Evolutionary conservation across 2,329 filamentous ascomycete genomes (phyloP), one percentile per base, ranked within the genome.

Genomic region (Calycina marina): DNA sequence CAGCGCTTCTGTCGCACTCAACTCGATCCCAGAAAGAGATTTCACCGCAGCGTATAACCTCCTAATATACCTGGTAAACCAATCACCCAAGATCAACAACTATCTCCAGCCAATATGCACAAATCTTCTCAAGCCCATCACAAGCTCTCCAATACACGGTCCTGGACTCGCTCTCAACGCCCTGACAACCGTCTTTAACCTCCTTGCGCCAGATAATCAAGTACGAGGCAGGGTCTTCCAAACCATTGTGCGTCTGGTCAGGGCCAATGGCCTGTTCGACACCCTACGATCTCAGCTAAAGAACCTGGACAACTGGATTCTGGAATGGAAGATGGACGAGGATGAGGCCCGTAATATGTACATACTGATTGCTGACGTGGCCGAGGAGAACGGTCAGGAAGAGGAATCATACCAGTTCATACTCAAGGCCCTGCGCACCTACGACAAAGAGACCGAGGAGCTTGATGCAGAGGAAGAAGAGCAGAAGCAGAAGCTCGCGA

Each of bases 41-140:
- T 90, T 94, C 57, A 86, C 84, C 39, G 79, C 88, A 38, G 84
- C 88, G 40, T 94, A 94, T 64, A 96, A 98, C 63, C 78, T 96
- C 48, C 77, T 98, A 56, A 77, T 96, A 53, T 83, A 94, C 65
- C 77, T 98, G 39, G 74, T 93, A 46, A 69, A 84, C 50, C 83
- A 93, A 61, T 83, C 85, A 38, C 73, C 80, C 49, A 82, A 86
- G 48, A 72, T 80, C 45, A 78, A 84, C 58, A 82, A 80, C 60
- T 80, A 90, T 63, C 76, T 98, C 44, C 80, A 83, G 38, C 71
- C 72, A 49, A 77, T 98, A 51, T 96, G 90, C 72, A 68, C 76
- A 51, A 88, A 92, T 62, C 81, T 98, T 53, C 73, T 74, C 44
- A 79, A 83, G 56, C 88, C 90, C 42, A 74, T 96, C 54, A 73